These are phyloP conservation scores for Meyerozyma carpophila DNA, from an alignment of 1,139 yeast species.

Conservation along the genomic window DNA sequence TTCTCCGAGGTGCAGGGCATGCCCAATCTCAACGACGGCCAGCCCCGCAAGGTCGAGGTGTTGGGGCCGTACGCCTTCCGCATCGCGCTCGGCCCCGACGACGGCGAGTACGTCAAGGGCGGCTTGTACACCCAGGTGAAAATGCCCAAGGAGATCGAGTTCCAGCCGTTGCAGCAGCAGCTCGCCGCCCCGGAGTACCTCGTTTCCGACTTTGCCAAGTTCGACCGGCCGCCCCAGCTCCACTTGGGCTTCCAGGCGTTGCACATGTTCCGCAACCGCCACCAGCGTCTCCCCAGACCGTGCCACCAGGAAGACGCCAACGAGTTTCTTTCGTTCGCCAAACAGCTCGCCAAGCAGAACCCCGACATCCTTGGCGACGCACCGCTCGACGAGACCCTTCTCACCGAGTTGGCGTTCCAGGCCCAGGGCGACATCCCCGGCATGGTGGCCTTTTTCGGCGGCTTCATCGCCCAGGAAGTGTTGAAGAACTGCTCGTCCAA, in stretches of 20 bases:
- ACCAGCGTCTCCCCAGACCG: slow-evolving; percentile 69
- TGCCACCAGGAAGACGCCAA: slow-evolving; percentile 69
- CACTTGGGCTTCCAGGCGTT: slow-evolving; percentile 92
- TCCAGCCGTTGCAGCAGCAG: slow-evolving; percentile 61
- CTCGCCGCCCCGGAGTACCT: slow-evolving; percentile 72
- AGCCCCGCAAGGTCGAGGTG: slow-evolving; percentile 71
- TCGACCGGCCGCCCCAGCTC: slow-evolving; percentile 84
- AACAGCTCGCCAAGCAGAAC: slow-evolving; percentile 53
- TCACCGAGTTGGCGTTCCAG: slow-evolving; percentile 73
- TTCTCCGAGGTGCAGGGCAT: slow-evolving; percentile 84
- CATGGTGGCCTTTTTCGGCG: slow-evolving; percentile 86
- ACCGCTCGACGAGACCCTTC: slow-evolving; percentile 56
- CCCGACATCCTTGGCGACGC: slow-evolving; percentile 51
- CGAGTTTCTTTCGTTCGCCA: slow-evolving; percentile 57
- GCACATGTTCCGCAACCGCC: slow-evolving; percentile 61
- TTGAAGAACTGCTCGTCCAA: slow-evolving; percentile 93
- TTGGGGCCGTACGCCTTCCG: slow-evolving; percentile 92
- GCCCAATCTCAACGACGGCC: slow-evolving; percentile 61
- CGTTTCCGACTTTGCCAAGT: slow-evolving; percentile 85
- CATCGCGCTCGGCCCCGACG: slow-evolving; percentile 48
- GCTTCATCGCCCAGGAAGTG: slow-evolving; percentile 94
- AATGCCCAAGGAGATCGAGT: slow-evolving; percentile 61
- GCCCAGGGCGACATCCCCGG: slow-evolving; percentile 93
- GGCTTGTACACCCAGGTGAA: slow-evolving; percentile 93
- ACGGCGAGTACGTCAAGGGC: slow-evolving; percentile 70